Conservation (phyloP, 73 alveolate species). For the Durusdinium trenchii region DNA sequence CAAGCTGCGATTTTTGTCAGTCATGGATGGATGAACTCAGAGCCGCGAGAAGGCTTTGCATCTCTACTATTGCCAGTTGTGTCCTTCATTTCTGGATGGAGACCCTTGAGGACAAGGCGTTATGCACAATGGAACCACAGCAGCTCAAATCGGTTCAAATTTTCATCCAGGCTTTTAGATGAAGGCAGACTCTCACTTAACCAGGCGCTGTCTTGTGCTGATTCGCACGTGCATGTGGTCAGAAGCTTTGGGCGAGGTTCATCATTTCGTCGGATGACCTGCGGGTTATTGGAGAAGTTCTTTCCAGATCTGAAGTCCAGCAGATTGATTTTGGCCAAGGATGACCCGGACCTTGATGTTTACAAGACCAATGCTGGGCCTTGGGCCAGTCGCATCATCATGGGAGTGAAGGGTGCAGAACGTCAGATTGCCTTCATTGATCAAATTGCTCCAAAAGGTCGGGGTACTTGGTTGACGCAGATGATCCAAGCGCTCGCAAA, state of each 20-base stretch:
- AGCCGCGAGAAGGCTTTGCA: too few species aligned
- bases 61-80: too few species aligned
- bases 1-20: too few species aligned
- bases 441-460: slow-evolving; percentile 46
- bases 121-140: background rate
- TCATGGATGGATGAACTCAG: too few species aligned
- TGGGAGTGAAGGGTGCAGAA: slow-evolving; percentile 73
- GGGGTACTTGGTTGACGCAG: background rate
- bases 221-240: background rate
- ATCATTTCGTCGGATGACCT: slow-evolving; percentile 47
- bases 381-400: slow-evolving; percentile 29
- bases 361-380: slow-evolving; percentile 69
- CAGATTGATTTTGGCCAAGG: slow-evolving; percentile 27
- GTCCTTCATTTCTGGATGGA: too few species aligned
- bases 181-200: background rate
- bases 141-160: background rate
- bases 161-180: background rate
- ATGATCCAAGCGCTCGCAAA: background rate
- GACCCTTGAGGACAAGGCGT: too few species aligned
- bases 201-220: background rate
- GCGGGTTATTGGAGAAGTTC: slow-evolving; percentile 45
- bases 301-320: slow-evolving; percentile 19
- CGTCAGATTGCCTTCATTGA: slow-evolving; percentile 83
- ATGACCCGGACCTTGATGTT: slow-evolving; percentile 55
- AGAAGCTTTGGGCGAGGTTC: slow-evolving; percentile 69